Base-by-base conservation (phyloP, 108 stramenopile genomes). In the Aurantiochytrium sp. region DNA sequence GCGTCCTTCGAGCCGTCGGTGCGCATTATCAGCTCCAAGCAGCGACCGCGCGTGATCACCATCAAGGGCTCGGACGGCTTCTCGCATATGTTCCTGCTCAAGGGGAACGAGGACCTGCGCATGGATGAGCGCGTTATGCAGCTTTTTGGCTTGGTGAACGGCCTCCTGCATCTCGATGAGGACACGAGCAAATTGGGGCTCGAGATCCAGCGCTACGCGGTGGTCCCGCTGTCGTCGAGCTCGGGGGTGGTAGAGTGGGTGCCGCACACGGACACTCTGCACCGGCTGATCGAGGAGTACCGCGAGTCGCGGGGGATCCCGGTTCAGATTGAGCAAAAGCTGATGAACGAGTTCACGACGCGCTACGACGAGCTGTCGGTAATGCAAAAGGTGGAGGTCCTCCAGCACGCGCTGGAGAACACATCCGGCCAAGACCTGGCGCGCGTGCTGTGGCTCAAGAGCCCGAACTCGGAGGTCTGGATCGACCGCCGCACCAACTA, bases 61-160 rank as follows among this genome's bases (percentile, higher is more conserved):
- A 92, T 99, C 37, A 85, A 92, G 69, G 99, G 99, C 32, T 95
- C 96, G 86, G 97, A 99, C 87, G 99, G 99, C 5, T 94, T 94
- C 86, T 96, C 97, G 65, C 98, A 99, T 91, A 93, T 96, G 8
- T 99, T 98, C 87, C 92, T 99, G 19, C 94, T 99, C 6, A 98
- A 99, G 91, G 99, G 98, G 4, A 98, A 98, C 92, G 99, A 99
- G 89, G 99, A 99, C 92, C 89, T 99, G 85, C 91, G 99, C 39
- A 98, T 99, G 91, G 99, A 99, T 89, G 99, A 99, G 92, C 93
- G 99, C 31, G 98, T 97, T 45, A 99, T 99, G 99, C 99, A 99
- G 91, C 92, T 99, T 17, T 99, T 99, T 87, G 99, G 98, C 3
- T 91, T 98, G 55, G 97, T 99, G 15, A 99, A 99, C 93, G 98